Base-by-base conservation (phyloP, 805 yeast species). In the Candida maltosa region DNA sequence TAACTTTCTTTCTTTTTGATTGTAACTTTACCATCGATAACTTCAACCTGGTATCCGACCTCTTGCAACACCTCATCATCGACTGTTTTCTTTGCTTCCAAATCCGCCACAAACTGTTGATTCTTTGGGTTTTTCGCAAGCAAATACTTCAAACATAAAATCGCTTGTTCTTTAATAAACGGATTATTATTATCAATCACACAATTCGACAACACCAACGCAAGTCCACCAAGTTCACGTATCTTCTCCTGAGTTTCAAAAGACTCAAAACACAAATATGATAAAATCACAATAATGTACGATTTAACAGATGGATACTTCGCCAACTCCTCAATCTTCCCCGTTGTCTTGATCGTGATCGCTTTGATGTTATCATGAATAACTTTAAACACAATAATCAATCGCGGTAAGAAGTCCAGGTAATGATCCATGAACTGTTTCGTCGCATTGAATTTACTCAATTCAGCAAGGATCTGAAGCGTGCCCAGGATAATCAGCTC, bases 151-250 rank as follows among this genome's bases (percentile, higher is more conserved):
- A 93, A 54, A 50, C 96, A 87, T 5, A 91, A 60, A 22, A 93
- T 84, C 2, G 95, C 74, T 40, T 91, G 65, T 51, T 91, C 98
- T 45, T 87, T 83, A 38, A 85, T 81, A 47, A 73, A 91, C 0
- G 97, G 97, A 54, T 93, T 94, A 52, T 85, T 78, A 29, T 80
- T 81, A 55, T 91, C 97, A 34, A 93, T 79, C 26, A 83, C 76
- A 61, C 97, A 89, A 43, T 81, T 83, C 6, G 89, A 83, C 16
- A 91, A 62, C 0, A 89, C 69, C 14, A 86, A 58, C 35, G 79
- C 86, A 10, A 91, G 55, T 0, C 87, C 95, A 30, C 83, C 85
- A 1, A 66, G 46, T 19, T 72, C 73, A 31, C 97, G 64, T 23
- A 85, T 64, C 28, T 60, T 53, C 38, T 89, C 91, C 52, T 91